Percentiles rank a stretch among this genome's conserved stretches.
Evolutionary conservation across 192 early-diverging fungal genomes (phyloP).

Genomic region (Backusella australiensis): DNA sequence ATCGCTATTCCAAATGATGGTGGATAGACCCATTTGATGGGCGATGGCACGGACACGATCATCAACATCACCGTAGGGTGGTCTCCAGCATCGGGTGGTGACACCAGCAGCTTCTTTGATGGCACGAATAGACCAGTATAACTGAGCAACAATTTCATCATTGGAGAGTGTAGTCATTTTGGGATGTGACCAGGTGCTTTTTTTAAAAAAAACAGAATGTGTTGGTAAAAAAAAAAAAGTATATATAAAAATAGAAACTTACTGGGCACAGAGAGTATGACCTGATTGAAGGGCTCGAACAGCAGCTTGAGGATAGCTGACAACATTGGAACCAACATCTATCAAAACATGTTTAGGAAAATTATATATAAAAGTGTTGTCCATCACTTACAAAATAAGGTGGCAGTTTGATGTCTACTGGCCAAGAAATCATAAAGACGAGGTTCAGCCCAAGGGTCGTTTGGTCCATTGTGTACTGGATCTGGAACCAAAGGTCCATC

Average conservation of each 20-base stretch:
- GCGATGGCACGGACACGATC: constrained; percentile 68
- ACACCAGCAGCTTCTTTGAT: constrained; percentile 47
- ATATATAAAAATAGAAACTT: not conserved
- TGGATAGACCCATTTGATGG: constrained; percentile 46
- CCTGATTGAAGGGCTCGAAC: constrained; percentile 39
- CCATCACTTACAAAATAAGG: constrained; percentile 36
- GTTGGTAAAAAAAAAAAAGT: not conserved
- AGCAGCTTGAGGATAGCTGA: constrained; percentile 33
- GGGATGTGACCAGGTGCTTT: constrained; percentile 56
- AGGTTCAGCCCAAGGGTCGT: constrained; percentile 31
- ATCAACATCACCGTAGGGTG: constrained; percentile 72
- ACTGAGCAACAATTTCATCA: constrained; percentile 51
- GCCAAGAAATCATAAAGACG: constrained; percentile 39
- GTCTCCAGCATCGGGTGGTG: constrained; percentile 52
- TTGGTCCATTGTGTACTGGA: not conserved
- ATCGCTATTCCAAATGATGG: constrained; percentile 30
- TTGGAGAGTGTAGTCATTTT: constrained; percentile 44
- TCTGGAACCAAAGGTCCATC: constrained; percentile 34
- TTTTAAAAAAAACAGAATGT: not conserved
- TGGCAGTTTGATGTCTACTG: constrained; percentile 40
- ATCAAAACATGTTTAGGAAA: not conserved
- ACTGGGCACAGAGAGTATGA: constrained; percentile 50
- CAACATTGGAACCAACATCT: constrained; percentile 41
- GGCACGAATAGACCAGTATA: constrained; percentile 38
- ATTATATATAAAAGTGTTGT: not conserved